These are phyloP conservation scores for Annona cherimola DNA, from an alignment of 164 flowering plant genomes.

Conservation along the genomic window DNA sequence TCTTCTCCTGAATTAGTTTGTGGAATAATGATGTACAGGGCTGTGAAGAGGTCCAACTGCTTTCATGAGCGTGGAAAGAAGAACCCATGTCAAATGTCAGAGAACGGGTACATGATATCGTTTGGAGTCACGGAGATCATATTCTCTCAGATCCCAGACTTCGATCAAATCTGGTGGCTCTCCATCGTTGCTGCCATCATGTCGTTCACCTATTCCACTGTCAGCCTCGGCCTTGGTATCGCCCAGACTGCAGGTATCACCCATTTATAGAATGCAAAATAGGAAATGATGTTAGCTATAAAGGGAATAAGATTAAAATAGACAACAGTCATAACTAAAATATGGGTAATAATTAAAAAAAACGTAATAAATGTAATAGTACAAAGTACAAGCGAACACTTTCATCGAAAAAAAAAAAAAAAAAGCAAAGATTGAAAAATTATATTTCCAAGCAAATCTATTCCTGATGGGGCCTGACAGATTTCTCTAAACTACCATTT, in stretches of 20 bases:
- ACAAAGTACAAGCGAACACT: too few species aligned
- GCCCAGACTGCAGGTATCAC: constrained; percentile 53
- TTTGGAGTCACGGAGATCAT: constrained; percentile 65
- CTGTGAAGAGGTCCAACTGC: constrained; percentile 67
- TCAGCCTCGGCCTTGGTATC: constrained; percentile 65
- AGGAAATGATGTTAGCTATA: too few species aligned
- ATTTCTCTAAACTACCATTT: not conserved
- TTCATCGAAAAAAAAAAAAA: too few species aligned
- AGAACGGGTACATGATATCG: constrained; percentile 70
- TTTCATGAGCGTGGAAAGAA: constrained; percentile 46
- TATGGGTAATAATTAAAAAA: too few species aligned
- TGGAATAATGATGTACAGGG: constrained; percentile 28
- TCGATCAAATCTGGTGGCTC: constrained; percentile 83
- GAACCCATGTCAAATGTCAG: constrained; percentile 59
- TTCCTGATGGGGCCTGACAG: too few species aligned
- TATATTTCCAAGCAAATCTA: too few species aligned
- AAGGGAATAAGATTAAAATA: too few species aligned
- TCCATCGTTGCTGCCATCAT: constrained; percentile 77
- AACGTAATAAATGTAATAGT: too few species aligned
- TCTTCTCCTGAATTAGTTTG: not conserved
- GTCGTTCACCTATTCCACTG: constrained; percentile 71
- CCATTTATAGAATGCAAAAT: not conserved
- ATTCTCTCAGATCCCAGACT: constrained; percentile 77
- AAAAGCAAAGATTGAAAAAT: too few species aligned
- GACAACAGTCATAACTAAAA: too few species aligned